A percentile compares a stretch with the other conserved stretches of the same genome.
Evolutionary conservation across 1,284 basidiomycete genomes (phyloP).

Genomic region (Apiotrichum montevideense): DNA sequence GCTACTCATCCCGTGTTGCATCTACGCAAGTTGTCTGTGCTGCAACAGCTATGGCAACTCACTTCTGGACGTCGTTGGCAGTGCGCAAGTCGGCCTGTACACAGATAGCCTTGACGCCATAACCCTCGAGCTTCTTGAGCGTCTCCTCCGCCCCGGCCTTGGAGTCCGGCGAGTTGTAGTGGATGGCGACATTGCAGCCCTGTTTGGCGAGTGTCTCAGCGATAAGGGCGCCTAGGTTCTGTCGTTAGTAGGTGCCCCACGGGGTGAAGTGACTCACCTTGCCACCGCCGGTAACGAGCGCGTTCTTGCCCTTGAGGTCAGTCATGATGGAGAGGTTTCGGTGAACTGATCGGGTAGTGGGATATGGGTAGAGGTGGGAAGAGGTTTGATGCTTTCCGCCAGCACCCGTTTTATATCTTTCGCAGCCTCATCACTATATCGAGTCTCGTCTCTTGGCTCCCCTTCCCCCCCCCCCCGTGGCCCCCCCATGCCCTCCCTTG

Average conservation of each 20-base stretch:
- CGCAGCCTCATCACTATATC: no score
- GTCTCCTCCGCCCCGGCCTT: constrained; percentile 16
- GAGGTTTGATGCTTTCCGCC: no score
- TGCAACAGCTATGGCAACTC: not conserved
- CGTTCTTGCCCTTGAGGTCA: constrained; percentile 18
- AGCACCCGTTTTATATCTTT: no score
- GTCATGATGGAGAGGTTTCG: not conserved
- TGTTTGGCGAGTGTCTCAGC: constrained; percentile 16
- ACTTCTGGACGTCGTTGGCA: constrained; percentile 6
- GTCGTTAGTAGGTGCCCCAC: not conserved
- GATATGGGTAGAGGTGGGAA: no score
- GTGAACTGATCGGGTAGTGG: no score
- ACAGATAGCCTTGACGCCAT: constrained; percentile 15
- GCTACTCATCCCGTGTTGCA: no score
- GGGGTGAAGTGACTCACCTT: constrained; percentile 7
- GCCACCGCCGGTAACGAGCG: constrained; percentile 19
- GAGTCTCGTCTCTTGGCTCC: no score
- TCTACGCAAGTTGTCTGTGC: no score
- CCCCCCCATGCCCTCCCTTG: no score
- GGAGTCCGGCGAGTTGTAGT: constrained; percentile 17
- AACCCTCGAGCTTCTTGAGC: constrained; percentile 10
- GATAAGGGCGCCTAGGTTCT: constrained; percentile 23
- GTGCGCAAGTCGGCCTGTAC: constrained; percentile 14
- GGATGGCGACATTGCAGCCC: constrained; percentile 20
- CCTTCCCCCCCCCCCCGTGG: no score